A percentile compares a stretch with the other conserved stretches of the same genome.
phyloP scores from a whole-genome alignment of 1,139 yeast genomes.

The Candida freyschussii region DNA sequence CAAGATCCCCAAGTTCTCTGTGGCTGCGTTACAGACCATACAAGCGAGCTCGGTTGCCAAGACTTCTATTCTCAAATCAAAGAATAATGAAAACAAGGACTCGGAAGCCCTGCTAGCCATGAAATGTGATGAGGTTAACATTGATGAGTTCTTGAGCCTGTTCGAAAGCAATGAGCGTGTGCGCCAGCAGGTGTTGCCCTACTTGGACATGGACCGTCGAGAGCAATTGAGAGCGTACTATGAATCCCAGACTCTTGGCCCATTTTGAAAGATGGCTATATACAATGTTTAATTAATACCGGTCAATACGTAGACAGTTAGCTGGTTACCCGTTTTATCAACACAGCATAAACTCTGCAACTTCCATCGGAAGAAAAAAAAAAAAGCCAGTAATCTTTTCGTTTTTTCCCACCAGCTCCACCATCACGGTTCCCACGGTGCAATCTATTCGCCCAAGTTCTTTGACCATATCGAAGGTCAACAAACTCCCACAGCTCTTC shows the following conservation, averaged over 20 bases:
- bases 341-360: conserved; percentile 1
- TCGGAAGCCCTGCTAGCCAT: not conserved
- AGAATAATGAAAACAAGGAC: not conserved
- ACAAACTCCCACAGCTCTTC: not conserved
- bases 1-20: conserved; percentile 1
- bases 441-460: conserved; percentile 5
- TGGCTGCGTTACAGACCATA: not conserved
- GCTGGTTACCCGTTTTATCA: too few relatives aligned
- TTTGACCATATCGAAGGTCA: conserved; percentile 1
- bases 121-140: conserved; percentile 1
- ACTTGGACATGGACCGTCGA: not conserved
- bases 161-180: not conserved
- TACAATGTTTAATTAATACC: not conserved
- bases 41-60: not conserved
- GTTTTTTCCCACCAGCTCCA: too few relatives aligned
- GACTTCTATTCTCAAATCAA: conserved; percentile 3
- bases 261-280: not conserved
- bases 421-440: conserved; percentile 3
- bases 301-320: not conserved
- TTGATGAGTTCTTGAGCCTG: conserved; percentile 1
- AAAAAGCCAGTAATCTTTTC: not conserved
- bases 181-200: not conserved
- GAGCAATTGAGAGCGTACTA: not conserved
- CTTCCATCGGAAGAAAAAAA: not conserved
- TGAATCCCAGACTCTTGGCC: too few relatives aligned